Base-by-base conservation (phyloP, 306 rosid species). In the Quercus bicolor region DNA sequence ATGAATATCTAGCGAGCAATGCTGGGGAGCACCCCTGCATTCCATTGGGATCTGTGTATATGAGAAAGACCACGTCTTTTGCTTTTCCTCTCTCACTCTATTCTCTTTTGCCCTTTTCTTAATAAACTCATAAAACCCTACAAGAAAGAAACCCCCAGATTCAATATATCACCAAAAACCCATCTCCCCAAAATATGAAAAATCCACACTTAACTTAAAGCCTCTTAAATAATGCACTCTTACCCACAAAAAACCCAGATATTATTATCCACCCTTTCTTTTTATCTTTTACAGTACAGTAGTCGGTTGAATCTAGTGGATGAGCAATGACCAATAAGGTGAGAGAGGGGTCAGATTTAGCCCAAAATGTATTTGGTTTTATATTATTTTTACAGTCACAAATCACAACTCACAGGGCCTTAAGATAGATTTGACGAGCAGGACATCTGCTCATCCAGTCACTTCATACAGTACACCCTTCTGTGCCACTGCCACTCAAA, bases 11-110 rank as follows among this genome's bases (percentile, higher is more conserved):
- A 85, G 87, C 83, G 68, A 86, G 86, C 86, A 72, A 84, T 81
- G 88, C 75, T 78, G 89, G 80, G 88, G 86, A 81, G 87, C 93
- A 88, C 88, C 86, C 93, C 88, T 80, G 87, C 86, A 90, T 88
- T 88, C 89, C 94, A 91, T 95, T 83, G 98, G 98, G 98, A 95
- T 95, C 98, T 90, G 98, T 93, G 99, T 84, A 77, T 71, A 51
- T 76, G 85, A 84, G 89, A 88, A 87, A 86, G 82, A 86, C 90
- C 89, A 83, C 79, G 78, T 77, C 91, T 86, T 87, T 84, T 61
- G 76, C 82, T 40, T 75, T 81, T 75, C 31, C 21, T 34, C 68
- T 29, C 57, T 5, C 33, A 66, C 28, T 51, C 13, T 53, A 5
- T 11, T n/a, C 68, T 45, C 69, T 69, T 56, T 21, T 18, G 24